Evolutionary conservation across 129 eudicot genomes (phyloP).

Genomic region (Helichrysum umbraculigerum): DNA sequence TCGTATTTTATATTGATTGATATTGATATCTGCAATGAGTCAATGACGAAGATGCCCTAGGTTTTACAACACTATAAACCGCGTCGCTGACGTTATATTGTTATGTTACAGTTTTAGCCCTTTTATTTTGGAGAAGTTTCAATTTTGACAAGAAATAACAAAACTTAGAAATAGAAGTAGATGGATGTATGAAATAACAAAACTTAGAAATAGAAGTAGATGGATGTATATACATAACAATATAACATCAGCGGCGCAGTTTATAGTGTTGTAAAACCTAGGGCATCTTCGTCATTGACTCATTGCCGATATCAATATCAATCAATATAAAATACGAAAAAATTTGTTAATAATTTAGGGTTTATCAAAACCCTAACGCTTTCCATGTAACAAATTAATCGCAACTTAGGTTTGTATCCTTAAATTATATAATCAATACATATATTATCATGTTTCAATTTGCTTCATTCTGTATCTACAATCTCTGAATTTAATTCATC

Average conservation of each 20-base stretch:
- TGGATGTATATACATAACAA: too few species aligned
- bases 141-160: background rate
- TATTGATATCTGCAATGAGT: background rate
- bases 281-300: background rate
- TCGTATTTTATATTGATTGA: background rate
- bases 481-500: background rate
- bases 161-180: background rate
- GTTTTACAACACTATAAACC: slow-evolving; percentile 23
- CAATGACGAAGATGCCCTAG: slow-evolving; percentile 3
- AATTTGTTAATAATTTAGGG: background rate
- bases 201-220: too few species aligned
- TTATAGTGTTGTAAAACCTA: slow-evolving; percentile 25
- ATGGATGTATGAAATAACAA: too few species aligned
- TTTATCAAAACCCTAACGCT: slow-evolving; percentile 25
- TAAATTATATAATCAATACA: background rate
- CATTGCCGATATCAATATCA: background rate
- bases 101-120: slow-evolving; percentile 5
- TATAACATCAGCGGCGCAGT: slow-evolving; percentile 25
- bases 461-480: background rate
- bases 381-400: slow-evolving; percentile 51
- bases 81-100: slow-evolving; percentile 20
- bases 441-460: too few species aligned
- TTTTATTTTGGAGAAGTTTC: slow-evolving; percentile 13
- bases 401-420: background rate
- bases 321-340: background rate